Evolutionary conservation across 1,139 yeast genomes (phyloP), one percentile per base, ranked within the genome.

Genomic region (Yarrowia galli): DNA sequence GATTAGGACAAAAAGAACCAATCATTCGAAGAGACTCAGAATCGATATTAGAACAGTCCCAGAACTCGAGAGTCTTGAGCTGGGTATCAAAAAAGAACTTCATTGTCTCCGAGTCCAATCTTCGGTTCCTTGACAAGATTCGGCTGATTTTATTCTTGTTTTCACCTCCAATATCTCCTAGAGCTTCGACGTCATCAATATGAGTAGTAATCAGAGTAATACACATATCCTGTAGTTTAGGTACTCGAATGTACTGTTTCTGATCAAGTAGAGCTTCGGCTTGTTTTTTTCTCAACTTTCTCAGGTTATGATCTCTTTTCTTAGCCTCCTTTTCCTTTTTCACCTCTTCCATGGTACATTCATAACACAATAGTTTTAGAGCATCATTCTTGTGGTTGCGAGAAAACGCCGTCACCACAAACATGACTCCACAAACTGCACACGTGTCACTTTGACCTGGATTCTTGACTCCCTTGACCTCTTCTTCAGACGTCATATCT

Each of bases 11-110:
- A 75, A 80, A 89, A 0, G 97, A 83, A 0, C 93, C 93, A 54
- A 95, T 86, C 72, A 87, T 83, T 72, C 85, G 84, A 69, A 89
- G 83, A 0, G 96, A 85, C 71, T 85, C 89, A 51, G 84, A 83
- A 42, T 86, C 85, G 38, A 95, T 84, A 68, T 87, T 88, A 0
- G 97, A 92, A 76, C 99, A 95, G 78, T 95, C 99, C 95, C 97
- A 92, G 71, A 95, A 87, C 72, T 89, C 89, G 51, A 95, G 78
- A 4, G 79, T 75, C 68, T 79, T 84, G 67, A 87, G 77, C 22
- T 83, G 81, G 0, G 92, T 85, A 65, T 87, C 86, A 67, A 95
- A 79, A 75, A 95, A 95, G 64, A 95, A 80, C 64, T 87, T 80
- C 75, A 93, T 77, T 0, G 98, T 92, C 23, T 84, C 80, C 71